Conservation (phyloP, 129 eudicot species). For the Chrysanthemum seticuspe region DNA sequence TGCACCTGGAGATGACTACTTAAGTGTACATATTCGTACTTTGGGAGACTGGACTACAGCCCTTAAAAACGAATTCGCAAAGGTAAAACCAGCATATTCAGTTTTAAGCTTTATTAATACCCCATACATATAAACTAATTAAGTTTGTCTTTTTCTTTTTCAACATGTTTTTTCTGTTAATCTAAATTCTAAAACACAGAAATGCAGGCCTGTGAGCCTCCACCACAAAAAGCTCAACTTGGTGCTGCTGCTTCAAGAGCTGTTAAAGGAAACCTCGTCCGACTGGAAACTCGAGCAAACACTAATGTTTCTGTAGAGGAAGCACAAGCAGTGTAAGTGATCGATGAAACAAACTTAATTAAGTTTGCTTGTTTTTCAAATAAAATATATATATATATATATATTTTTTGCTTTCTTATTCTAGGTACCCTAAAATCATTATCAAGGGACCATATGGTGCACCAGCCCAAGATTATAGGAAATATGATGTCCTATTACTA, state of each 20-base stretch:
- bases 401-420: not conserved
- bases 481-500: slow-evolving; percentile 73
- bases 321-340: slow-evolving; percentile 47
- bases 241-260: slow-evolving; percentile 41
- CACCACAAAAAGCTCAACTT: slow-evolving; percentile 31
- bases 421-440: slow-evolving; percentile 60
- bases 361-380: not conserved
- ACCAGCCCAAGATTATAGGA: slow-evolving; percentile 85
- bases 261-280: slow-evolving; percentile 36
- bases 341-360: not conserved
- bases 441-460: slow-evolving; percentile 95
- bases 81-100: slow-evolving; percentile 42
- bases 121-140: not conserved
- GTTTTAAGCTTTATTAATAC: not conserved
- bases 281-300: slow-evolving; percentile 54
- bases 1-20: slow-evolving; percentile 85
- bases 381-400: not conserved
- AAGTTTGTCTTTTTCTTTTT: not conserved
- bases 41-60: slow-evolving; percentile 97
- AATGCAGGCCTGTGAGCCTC: slow-evolving; percentile 73
- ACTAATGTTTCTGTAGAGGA: slow-evolving; percentile 22
- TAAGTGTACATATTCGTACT: slow-evolving; percentile 89
- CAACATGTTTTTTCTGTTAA: slow-evolving; percentile 27
- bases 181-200: slow-evolving; percentile 42
- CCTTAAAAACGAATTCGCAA: slow-evolving; percentile 59